phyloP scores from a whole-genome alignment of 805 yeast species.

The Hanseniaspora clermontiae region DNA sequence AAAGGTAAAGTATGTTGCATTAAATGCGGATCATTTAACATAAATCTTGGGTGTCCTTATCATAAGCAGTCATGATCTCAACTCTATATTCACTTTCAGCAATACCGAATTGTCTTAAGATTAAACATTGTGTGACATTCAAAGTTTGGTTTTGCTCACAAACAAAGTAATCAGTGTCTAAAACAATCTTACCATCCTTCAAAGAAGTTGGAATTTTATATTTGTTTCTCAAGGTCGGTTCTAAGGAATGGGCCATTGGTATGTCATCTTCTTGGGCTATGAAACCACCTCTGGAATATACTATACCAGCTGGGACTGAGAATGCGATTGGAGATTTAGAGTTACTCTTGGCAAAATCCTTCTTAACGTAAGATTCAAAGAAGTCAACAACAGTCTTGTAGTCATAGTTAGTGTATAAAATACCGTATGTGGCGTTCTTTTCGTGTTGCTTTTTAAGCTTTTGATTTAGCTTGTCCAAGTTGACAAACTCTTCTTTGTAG shows the following conservation, averaged over 20 bases:
- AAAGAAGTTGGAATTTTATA: conserved; percentile 85
- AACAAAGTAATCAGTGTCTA: conserved; percentile 66
- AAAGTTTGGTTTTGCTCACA: conserved; percentile 67
- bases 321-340: conserved; percentile 71
- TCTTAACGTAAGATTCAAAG: conserved; percentile 61
- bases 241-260: conserved; percentile 92
- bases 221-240: conserved; percentile 79
- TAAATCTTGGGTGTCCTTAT: conserved; percentile 39
- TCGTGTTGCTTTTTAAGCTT: conserved; percentile 40
- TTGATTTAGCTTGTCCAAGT: conserved; percentile 46
- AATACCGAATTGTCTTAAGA: conserved; percentile 88
- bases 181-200: conserved; percentile 71
- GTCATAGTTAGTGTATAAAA: conserved; percentile 77
- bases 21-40: background rate
- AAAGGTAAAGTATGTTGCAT: conserved; percentile 23
- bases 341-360: conserved; percentile 85
- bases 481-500: conserved; percentile 69
- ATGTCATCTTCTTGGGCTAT: conserved; percentile 82
- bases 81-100: conserved; percentile 89
- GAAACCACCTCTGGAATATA: conserved; percentile 93
- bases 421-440: conserved; percentile 39
- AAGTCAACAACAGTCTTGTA: conserved; percentile 85
- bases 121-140: conserved; percentile 81
- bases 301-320: conserved; percentile 76
- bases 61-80: conserved; percentile 62